Base-by-base conservation (phyloP, 1,284 basidiomycete species). In the Inonotus obliquus region DNA sequence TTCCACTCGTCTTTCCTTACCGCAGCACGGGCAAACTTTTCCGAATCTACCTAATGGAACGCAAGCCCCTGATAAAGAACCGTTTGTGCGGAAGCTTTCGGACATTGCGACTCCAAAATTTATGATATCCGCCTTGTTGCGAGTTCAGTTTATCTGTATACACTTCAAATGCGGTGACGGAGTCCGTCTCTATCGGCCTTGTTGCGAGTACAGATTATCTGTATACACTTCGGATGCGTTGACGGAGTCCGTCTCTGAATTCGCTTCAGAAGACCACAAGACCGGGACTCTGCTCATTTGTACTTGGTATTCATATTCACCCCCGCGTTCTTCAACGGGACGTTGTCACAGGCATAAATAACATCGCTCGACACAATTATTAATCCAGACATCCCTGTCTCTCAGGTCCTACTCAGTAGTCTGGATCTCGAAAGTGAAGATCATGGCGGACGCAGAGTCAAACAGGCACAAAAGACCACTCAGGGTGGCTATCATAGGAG, bases 401-500 rank as follows among this genome's bases (percentile, higher is more conserved):
- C 51, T 35, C 29, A 17, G 3, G n/a, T 21, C 7, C 29, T 52
- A 13, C 32, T n/a, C 39, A 17, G 17, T 44, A 9, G n/a, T 9
- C 23, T 25, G 11, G 25, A 27, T 6, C 39, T 17, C 25, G 7
- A 14, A 32, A 19, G 4, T 32, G 19, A 21, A n/a, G 9, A 39
- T 19, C 2, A 58, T 51, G 56, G n/a, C 25, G 23, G 9, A 14
- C 14, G 19, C 25, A 21, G 56, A 49, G n/a, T 32, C 21, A 29
- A 58, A 52, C n/a, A 27, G 32, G 25, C 23, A 19, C n/a, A 4
- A 35, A n/a, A 79, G 78, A 63, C 74, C 77, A 64, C 76, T 83
- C 63, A 71, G 73, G 45, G 75, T 84, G 25, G 80, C 81, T 0
- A 76, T 84, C 38, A 73, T 84, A 2, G 82, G 82, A 37, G 81